Percentiles rank a stretch among this genome's conserved stretches.
Evolutionary conservation across 176 grass and related monocot species (phyloP).

Genomic region (Bothriochloa decipiens): DNA sequence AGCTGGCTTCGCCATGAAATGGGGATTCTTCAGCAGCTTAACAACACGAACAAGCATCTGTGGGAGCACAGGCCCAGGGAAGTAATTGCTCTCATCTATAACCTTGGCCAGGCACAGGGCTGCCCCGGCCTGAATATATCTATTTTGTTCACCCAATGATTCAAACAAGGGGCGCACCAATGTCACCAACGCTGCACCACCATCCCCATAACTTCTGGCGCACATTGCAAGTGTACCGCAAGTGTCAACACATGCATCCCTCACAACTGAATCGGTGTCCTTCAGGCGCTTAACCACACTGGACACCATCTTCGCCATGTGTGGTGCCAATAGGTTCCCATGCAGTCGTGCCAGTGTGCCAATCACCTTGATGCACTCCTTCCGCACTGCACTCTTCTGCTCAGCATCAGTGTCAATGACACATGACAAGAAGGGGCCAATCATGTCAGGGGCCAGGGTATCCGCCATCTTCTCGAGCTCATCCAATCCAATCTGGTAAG

Average conservation of each 20-base stretch:
- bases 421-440: slow-evolving; percentile 82
- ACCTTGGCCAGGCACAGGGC: slow-evolving; percentile 88
- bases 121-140: slow-evolving; percentile 76
- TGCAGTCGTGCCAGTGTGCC: slow-evolving; percentile 63
- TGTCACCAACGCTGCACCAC: slow-evolving; percentile 58
- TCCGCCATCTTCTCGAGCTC: slow-evolving; percentile 69
- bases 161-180: slow-evolving; percentile 85
- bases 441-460: slow-evolving; percentile 64
- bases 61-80: slow-evolving; percentile 66
- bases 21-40: slow-evolving; percentile 92
- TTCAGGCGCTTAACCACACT: slow-evolving; percentile 77
- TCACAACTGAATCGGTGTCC: slow-evolving; percentile 82
- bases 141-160: slow-evolving; percentile 86
- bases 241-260: slow-evolving; percentile 88
- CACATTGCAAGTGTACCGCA: slow-evolving; percentile 77
- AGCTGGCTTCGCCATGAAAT: slow-evolving; percentile 96
- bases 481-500: slow-evolving; percentile 73
- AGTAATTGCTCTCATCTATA: slow-evolving; percentile 80
- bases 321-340: slow-evolving; percentile 59
- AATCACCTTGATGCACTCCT: slow-evolving; percentile 83
- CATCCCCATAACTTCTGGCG: slow-evolving; percentile 47
- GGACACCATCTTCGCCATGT: slow-evolving; percentile 67
- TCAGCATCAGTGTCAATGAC: slow-evolving; percentile 80
- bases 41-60: slow-evolving; percentile 85
- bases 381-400: slow-evolving; percentile 76